Base-by-base conservation (phyloP, 768 basidiomycete genomes). In the Suillus brevipes region DNA sequence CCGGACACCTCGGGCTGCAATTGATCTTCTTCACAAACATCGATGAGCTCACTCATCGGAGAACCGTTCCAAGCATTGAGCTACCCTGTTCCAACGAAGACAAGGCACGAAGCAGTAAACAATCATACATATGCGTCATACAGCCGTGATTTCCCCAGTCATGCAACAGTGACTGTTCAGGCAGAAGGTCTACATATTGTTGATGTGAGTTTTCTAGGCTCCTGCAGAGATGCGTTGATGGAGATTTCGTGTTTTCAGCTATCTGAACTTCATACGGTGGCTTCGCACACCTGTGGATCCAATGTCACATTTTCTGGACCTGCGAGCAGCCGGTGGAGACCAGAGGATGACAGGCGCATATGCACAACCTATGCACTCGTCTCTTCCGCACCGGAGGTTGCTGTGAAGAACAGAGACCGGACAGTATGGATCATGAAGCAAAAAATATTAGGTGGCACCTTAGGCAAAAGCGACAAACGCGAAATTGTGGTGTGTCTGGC, bases 181-280 rank as follows among this genome's bases (percentile, higher is more conserved):
- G 84, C 83, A 67, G 90, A 94, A 63, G 92, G 92, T 37, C 78
- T 93, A 45, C 90, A 93, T 76, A 73, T 94, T 53, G 75, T 90
- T 64, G 89, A 93, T 73, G 91, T 92, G 71, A 70, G 83, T 80
- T 49, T 60, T 60, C 49, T 61, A 14, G 10, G 42, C 62, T 49
- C 42, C 56, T 63, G 28, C 59, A 43, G 4, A 60, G 56, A 20
- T 37, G 12, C 23, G 53, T 37, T 61, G 43, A 60, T 37, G 52
- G 23, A 40, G 14, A 40, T 64, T 68, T 70, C 14, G 25, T 56
- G 25, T 69, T 36, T 61, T n/a, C 67, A 91, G 90, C 79, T 88
- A 28, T 82, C 86, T 37, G 84, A 84, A 49, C 78, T 89, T 4
- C 89, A 91, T 67, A 83, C 90, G 2, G 80, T 88, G 2, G 80